These are phyloP conservation scores for Lathyrus aphaca DNA, from an alignment of 306 rosid species.

Conservation along the genomic window DNA sequence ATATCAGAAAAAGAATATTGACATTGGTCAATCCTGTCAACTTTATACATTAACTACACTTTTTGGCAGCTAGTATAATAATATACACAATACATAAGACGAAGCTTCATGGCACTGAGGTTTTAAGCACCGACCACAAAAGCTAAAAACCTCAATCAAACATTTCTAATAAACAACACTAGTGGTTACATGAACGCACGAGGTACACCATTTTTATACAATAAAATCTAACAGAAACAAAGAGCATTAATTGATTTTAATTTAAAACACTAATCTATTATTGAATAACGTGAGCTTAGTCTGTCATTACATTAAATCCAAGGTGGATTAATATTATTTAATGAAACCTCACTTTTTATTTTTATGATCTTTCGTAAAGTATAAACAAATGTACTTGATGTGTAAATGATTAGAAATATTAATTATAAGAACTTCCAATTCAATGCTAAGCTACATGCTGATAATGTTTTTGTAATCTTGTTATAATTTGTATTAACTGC, in stretches of 20 bases:
- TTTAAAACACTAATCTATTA: slow-evolving; percentile 44
- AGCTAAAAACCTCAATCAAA: slow-evolving; percentile 34
- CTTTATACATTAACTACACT: neutral
- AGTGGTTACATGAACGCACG: slow-evolving; percentile 58
- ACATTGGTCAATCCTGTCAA: neutral
- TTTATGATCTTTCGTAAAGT: slow-evolving; percentile 18
- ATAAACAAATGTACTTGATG: slow-evolving; percentile 20
- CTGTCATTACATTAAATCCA: slow-evolving; percentile 75
- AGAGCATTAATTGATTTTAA: slow-evolving; percentile 15
- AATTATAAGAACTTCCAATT: slow-evolving; percentile 31
- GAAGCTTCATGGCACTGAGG: slow-evolving; percentile 65
- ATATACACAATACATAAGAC: slow-evolving; percentile 17
- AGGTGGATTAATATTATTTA: slow-evolving; percentile 50
- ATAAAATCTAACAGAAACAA: slow-evolving; percentile 40
- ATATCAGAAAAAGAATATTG: neutral
- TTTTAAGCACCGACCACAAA: slow-evolving; percentile 66
- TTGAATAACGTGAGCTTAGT: slow-evolving; percentile 69
- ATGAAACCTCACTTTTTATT: slow-evolving; percentile 20
- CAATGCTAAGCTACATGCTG: slow-evolving; percentile 8
- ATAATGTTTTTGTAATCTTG: slow-evolving; percentile 14
- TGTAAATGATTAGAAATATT: slow-evolving; percentile 24
- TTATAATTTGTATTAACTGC: neutral
- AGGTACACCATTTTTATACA: slow-evolving; percentile 43
- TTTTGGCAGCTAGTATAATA: slow-evolving; percentile 37
- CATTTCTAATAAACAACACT: slow-evolving; percentile 36